phyloP scores from a whole-genome alignment of 306 rosid genomes.

The Cicer yamashitae region DNA sequence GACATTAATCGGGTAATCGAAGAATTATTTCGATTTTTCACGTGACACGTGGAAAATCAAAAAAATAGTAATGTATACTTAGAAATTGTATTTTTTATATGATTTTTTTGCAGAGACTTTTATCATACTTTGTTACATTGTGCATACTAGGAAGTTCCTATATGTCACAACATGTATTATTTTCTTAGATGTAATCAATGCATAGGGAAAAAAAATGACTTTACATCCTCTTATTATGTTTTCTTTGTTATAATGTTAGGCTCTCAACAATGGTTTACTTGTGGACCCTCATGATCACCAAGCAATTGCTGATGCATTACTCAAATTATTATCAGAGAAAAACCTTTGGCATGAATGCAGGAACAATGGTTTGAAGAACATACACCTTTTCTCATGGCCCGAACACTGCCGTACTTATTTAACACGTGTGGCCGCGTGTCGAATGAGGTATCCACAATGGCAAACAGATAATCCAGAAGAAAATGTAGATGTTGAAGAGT shows the following conservation, averaged over 20 bases:
- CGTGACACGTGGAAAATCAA: too few species aligned
- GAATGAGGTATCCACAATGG: slow-evolving; percentile 55
- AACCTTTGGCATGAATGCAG: slow-evolving; percentile 51
- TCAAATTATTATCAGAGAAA: slow-evolving; percentile 48
- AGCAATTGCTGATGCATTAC: slow-evolving; percentile 48
- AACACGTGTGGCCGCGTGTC: slow-evolving; percentile 46
- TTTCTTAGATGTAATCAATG: slow-evolving; percentile 27
- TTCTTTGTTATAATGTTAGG: slow-evolving; percentile 39
- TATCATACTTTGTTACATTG: not conserved
- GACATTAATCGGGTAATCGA: slow-evolving; percentile 81
- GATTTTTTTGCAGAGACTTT: too few species aligned
- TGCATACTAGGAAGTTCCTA: not conserved
- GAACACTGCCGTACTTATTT: slow-evolving; percentile 51
- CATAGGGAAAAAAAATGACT: slow-evolving; percentile 18
- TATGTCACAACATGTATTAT: not conserved
- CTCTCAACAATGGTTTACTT: slow-evolving; percentile 51
- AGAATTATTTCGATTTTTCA: not conserved
- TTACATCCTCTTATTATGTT: slow-evolving; percentile 6
- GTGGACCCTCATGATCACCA: slow-evolving; percentile 55
- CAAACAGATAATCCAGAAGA: slow-evolving; percentile 38
- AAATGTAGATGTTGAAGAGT: slow-evolving; percentile 35
- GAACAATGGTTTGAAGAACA: slow-evolving; percentile 52
- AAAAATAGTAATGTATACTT: too few species aligned
- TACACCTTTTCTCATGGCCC: slow-evolving; percentile 52
- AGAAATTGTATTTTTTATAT: too few species aligned